Evolutionary conservation across 805 yeast genomes (phyloP).

Genomic region (Candida peoriensis): DNA sequence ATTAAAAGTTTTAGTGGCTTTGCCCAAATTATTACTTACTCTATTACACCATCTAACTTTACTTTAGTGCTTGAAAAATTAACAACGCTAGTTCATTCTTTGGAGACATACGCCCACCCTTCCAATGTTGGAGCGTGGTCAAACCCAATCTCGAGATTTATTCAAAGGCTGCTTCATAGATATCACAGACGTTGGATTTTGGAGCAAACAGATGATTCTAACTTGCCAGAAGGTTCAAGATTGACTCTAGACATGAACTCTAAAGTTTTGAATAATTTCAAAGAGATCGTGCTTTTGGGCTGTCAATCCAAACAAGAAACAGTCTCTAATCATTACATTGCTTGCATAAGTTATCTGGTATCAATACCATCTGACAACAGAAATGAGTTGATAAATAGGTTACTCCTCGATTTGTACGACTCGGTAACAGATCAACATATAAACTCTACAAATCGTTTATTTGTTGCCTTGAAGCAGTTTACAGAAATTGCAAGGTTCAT

Average conservation of each 20-base stretch:
- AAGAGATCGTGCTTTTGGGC: constrained; percentile 53
- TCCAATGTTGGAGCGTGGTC: constrained; percentile 94
- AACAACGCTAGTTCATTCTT: constrained; percentile 54
- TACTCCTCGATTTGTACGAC: constrained; percentile 71
- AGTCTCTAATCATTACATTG: constrained; percentile 52
- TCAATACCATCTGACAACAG: constrained; percentile 47
- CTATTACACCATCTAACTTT: constrained; percentile 48
- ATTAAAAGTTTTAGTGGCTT: constrained; percentile 32
- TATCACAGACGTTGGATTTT: constrained; percentile 53
- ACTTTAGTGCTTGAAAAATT: constrained; percentile 46
- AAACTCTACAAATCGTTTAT: constrained; percentile 74
- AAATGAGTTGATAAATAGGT: constrained; percentile 41
- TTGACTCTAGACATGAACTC: constrained; percentile 31
- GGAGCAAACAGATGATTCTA: constrained; percentile 37
- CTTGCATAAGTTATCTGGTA: constrained; percentile 52
- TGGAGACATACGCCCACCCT: constrained; percentile 85
- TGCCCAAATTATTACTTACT: constrained; percentile 53
- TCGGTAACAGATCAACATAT: constrained; percentile 59
- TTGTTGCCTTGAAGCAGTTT: constrained; percentile 64
- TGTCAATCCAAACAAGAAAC: constrained; percentile 68
- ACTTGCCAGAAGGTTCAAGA: constrained; percentile 21
- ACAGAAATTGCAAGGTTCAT: constrained; percentile 63
- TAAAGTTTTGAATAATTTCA: constrained; percentile 38
- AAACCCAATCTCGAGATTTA: constrained; percentile 55
- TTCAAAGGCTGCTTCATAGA: constrained; percentile 53